Evolutionary conservation across 257 asterid species (phyloP).

Genomic region (Hygrophila difformis): DNA sequence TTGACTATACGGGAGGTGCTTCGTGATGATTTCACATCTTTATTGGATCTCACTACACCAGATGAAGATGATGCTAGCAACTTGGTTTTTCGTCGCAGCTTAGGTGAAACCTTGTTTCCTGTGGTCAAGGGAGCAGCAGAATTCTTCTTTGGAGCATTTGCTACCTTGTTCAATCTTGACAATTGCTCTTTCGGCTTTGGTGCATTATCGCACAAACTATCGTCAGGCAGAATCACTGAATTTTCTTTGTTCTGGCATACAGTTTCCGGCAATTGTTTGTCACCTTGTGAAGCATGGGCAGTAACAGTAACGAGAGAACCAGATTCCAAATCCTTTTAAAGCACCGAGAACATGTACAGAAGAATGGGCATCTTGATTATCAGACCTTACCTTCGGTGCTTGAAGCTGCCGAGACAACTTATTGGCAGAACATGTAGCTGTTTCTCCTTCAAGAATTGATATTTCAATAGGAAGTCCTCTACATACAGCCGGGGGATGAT

Average conservation of each 20-base stretch:
- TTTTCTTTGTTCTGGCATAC: slow-evolving; percentile 23
- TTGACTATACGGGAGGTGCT: slow-evolving; percentile 37
- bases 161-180: slow-evolving; percentile 21
- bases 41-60: slow-evolving; percentile 35
- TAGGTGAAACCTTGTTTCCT: slow-evolving; percentile 37
- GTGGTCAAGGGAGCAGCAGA: slow-evolving; percentile 28
- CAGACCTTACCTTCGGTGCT: slow-evolving; percentile 20
- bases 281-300: slow-evolving; percentile 10
- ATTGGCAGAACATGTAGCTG: slow-evolving; percentile 1
- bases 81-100: slow-evolving; percentile 46
- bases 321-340: slow-evolving; percentile 16
- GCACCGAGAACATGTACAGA: slow-evolving; percentile 20
- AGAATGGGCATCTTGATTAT: slow-evolving; percentile 17
- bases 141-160: slow-evolving; percentile 23
- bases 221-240: slow-evolving; percentile 17
- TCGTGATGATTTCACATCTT: slow-evolving; percentile 39
- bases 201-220: slow-evolving; percentile 13
- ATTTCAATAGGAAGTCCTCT: slow-evolving; percentile 13
- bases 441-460: slow-evolving; percentile 15
- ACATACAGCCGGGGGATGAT: slow-evolving; percentile 9
- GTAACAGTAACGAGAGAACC: not conserved
- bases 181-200: slow-evolving; percentile 20
- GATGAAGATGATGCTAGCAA: slow-evolving; percentile 40
- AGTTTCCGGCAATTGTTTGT: not conserved
- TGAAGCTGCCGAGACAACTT: slow-evolving; percentile 16